Evolutionary conservation across 139 green algal genomes (phyloP), one percentile per base, ranked within the genome.

Genomic region (Raphidocelis subcapitata): DNA sequence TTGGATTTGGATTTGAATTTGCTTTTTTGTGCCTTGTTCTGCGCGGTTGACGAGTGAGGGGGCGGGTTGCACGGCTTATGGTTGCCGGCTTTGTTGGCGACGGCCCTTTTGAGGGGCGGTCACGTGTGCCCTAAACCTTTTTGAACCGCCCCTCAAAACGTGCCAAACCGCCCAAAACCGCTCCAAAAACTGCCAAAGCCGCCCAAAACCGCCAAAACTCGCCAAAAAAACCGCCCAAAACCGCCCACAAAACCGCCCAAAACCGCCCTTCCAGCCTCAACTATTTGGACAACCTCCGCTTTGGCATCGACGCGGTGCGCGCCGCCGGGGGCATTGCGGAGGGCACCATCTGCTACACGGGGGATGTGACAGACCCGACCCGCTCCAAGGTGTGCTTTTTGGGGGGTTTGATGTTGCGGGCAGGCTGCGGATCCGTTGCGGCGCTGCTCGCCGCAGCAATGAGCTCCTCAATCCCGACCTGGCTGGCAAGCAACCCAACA

Each of bases 301-400:
- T 97, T 77, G 93, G 93, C 52, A 91, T 98, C 36, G 93, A 97
- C 76, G 73, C 85, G 3, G 92, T 97, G 54, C 67, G 73, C n/a
- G 71, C 81, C 29, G 89, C 88, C 21, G 83, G 83, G 47, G 91
- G 90, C 36, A 86, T 96, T 44, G 84, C 82, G 16, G 90, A 97
- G 83, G 94, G 82, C 31, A 97, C 93, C 21, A 90, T 98, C 65
- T 97, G 94, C 86, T 98, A 98, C 86, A 97, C 91, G 0, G 92
- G 92, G 29, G 93, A 97, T 79, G 71, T 97, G 16, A 71, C 76
- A 14, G 81, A 94, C 81, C 83, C 85, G 28, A 65, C 61, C 14
- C 54, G 81, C 23, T 79, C 47, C 23, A 89, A 82, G 81, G 84
- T 89, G 64, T 56, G 63, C n/a, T n/a, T n/a, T n/a, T n/a, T n/a